Base-by-base conservation (phyloP, 1,284 basidiomycete genomes). In the Microstroma glucosiphilum region DNA sequence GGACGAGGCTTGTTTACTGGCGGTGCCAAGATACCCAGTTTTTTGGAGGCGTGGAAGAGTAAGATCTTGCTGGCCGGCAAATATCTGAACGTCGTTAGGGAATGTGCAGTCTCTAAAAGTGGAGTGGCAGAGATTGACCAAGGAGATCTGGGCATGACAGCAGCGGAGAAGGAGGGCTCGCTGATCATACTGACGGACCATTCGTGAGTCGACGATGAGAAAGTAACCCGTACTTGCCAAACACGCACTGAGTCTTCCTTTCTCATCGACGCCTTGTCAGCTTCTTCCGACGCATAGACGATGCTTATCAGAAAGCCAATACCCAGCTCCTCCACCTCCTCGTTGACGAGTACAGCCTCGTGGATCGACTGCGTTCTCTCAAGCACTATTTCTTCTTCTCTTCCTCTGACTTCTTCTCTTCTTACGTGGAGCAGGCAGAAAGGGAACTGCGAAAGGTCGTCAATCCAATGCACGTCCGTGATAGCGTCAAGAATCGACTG, bases 191-290 rank as follows among this genome's bases (percentile, higher is more conserved):
- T 79, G 75, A 74, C 75, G 59, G 73, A 74, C 60, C 70, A 72
- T 19, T 58, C 40, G 62, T 69, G 59, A 66, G 67, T 67, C 13
- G 7, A 3, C n/a, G 21, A 15, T 6, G 51, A 54, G 17, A 13
- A 12, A 3, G 6, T 7, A n/a, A n/a, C 21, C 8, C 40, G 13
- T 41, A 9, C 21, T 19, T 41, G 40, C 8, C 1, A 40, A 40
- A n/a, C 40, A 40, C 8, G 9, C 42, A 30, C 56, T n/a, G 8
- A 21, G 8, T 57, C 92, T 96, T 75, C 85, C 91, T 12, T 25
- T 55, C 53, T 6, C n/a, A 11, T 3, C 19, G n/a, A 17, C 17
- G 11, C 43, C 21, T 30, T n/a, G 25, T 13, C 65, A 69, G 70
- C 30, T 79, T 79, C 64, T 70, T 70, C 59, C 63, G 66, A 8